These are phyloP conservation scores for Lactuca saligna DNA, from an alignment of 129 eudicot genomes.

Conservation along the genomic window DNA sequence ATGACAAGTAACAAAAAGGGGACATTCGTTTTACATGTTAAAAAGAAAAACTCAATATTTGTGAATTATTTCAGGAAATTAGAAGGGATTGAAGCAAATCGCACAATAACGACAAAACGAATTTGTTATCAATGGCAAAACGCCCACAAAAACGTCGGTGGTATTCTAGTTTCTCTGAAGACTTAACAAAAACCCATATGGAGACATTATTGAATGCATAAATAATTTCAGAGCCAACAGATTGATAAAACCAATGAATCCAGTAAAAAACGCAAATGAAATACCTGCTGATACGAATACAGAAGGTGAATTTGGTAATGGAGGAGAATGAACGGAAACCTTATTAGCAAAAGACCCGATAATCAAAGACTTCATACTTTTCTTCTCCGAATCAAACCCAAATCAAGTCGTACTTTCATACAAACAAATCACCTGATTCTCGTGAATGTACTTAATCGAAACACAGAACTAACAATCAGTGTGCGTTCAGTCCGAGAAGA, in stretches of 20 bases:
- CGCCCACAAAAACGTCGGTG: background rate
- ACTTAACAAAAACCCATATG: slow-evolving; percentile 13
- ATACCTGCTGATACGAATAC: slow-evolving; percentile 31
- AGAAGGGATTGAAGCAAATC: slow-evolving; percentile 3
- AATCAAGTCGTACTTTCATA: slow-evolving; percentile 21
- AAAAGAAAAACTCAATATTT: background rate
- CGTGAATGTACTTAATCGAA: background rate
- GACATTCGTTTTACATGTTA: background rate
- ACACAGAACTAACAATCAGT: slow-evolving; percentile 1
- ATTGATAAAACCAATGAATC: background rate
- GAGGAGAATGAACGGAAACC: slow-evolving; percentile 22
- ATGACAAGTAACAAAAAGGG: slow-evolving; percentile 12
- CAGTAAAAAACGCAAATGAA: background rate
- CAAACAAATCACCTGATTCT: slow-evolving; percentile 3
- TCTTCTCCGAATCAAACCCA: slow-evolving; percentile 14
- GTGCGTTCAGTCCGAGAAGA: background rate
- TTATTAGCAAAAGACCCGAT: slow-evolving; percentile 33
- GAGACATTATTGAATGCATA: background rate
- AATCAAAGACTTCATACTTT: slow-evolving; percentile 36
- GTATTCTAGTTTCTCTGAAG: background rate
- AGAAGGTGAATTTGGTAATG: slow-evolving; percentile 29
- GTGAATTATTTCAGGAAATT: background rate
- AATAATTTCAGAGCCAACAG: background rate
- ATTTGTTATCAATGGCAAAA: background rate
- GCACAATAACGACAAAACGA: slow-evolving; percentile 3